These are phyloP conservation scores for Metschnikowia similis DNA, from an alignment of 805 yeast species.

Conservation along the genomic window DNA sequence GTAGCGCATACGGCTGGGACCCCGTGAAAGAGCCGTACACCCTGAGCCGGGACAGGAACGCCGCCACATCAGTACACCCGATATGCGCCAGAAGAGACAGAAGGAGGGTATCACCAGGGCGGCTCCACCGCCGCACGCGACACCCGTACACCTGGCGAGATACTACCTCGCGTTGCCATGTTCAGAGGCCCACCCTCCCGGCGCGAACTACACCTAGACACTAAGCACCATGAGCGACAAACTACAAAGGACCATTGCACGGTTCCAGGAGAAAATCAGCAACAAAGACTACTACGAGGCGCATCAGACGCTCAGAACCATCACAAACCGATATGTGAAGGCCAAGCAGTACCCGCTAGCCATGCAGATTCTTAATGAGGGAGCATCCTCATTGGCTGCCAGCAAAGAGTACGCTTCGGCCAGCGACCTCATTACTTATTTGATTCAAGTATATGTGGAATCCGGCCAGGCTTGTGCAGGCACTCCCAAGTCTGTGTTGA, in stretches of 20 bases:
- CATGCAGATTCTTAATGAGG: conserved; percentile 65
- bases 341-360: conserved; percentile 67
- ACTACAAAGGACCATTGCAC: conserved; percentile 53
- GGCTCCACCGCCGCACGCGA: too few relatives aligned
- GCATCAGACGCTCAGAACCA: conserved; percentile 88
- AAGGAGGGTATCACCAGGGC: too few relatives aligned
- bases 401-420: conserved; percentile 78
- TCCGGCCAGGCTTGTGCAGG: conserved; percentile 37
- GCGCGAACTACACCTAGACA: background rate
- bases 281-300: conserved; percentile 88
- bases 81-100: too few relatives aligned
- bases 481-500: conserved; percentile 40
- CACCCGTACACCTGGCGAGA: background rate
- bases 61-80: too few relatives aligned
- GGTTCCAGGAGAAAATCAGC: conserved; percentile 66
- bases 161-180: too few relatives aligned
- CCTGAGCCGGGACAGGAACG: too few relatives aligned
- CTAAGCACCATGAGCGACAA: conserved; percentile 28
- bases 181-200: background rate
- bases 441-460: conserved; percentile 64
- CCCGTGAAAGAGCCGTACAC: too few relatives aligned
- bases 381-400: conserved; percentile 62
- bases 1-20: too few relatives aligned
- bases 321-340: conserved; percentile 78
- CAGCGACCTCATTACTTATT: conserved; percentile 66